phyloP scores from a whole-genome alignment of 768 basidiomycete genomes.

The Guyanaporus albipodus region DNA sequence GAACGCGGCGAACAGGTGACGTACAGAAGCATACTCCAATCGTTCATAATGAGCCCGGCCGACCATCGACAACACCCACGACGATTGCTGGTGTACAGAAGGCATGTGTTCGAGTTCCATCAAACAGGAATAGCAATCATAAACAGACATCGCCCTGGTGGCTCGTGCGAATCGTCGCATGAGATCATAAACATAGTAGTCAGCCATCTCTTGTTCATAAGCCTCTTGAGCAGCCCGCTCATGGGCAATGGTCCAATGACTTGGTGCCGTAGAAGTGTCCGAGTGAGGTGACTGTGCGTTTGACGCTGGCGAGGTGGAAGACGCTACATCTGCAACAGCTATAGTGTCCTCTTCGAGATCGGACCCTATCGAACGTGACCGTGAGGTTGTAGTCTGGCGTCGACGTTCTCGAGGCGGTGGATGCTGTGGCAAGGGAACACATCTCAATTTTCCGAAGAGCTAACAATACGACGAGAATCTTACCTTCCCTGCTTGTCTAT shows the following conservation, averaged over 20 bases:
- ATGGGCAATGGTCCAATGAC: constrained; percentile 58
- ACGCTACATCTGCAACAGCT: constrained; percentile 44
- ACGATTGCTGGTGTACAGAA: constrained; percentile 63
- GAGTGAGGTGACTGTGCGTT: constrained; percentile 56
- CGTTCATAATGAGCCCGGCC: constrained; percentile 89
- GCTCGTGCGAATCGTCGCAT: constrained; percentile 81
- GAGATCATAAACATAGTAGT: constrained; percentile 78
- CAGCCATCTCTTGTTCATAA: constrained; percentile 70
- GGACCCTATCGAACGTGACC: constrained; percentile 63
- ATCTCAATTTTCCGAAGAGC: too few species aligned
- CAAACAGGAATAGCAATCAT: constrained; percentile 72
- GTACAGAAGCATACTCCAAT: constrained; percentile 82
- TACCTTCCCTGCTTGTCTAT: constrained; percentile 60
- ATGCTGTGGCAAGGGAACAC: constrained; percentile 27
- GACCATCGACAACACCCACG: constrained; percentile 76
- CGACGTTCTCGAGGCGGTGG: constrained; percentile 52
- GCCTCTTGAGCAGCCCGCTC: constrained; percentile 70
- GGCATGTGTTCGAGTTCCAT: constrained; percentile 77
- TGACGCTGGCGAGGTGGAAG: constrained; percentile 60
- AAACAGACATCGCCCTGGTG: constrained; percentile 66
- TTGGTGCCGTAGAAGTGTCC: constrained; percentile 61
- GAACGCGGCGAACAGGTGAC: constrained; percentile 30
- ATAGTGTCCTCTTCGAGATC: constrained; percentile 66
- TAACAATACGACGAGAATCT: constrained; percentile 10
- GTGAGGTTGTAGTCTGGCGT: constrained; percentile 49